Evolutionary conservation across 768 basidiomycete species (phyloP).

Genomic region (Filobasidium wieringae): DNA sequence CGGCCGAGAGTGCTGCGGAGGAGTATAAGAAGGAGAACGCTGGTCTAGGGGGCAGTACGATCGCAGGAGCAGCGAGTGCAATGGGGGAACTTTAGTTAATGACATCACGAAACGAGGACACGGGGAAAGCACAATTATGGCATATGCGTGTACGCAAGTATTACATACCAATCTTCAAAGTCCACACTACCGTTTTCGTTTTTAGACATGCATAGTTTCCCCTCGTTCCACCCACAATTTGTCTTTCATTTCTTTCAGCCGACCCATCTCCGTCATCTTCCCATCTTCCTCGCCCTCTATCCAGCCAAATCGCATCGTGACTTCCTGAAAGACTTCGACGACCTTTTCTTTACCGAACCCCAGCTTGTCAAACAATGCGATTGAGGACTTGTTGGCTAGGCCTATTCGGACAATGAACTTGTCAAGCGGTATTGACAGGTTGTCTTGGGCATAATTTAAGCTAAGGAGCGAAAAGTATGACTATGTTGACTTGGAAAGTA

Average conservation of each 20-base stretch:
- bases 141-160: neutral
- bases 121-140: too few species aligned
- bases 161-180: neutral
- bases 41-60: neutral
- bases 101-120: too few species aligned
- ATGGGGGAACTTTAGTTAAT: too few species aligned
- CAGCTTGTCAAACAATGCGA: conserved; percentile 59
- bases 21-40: neutral
- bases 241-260: neutral
- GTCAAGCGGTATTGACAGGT: conserved; percentile 37
- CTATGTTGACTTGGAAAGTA: too few species aligned
- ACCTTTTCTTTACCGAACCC: conserved; percentile 60
- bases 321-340: conserved; percentile 66
- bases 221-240: neutral
- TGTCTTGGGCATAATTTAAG: conserved; percentile 22
- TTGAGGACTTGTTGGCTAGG: conserved; percentile 56
- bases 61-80: too few species aligned
- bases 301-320: conserved; percentile 56
- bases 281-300: conserved; percentile 20
- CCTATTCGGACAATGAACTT: conserved; percentile 61
- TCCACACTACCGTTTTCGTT: neutral
- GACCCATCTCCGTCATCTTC: neutral
- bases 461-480: conserved; percentile 17
- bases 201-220: too few species aligned
- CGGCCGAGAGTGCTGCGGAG: neutral